Conservation (phyloP, 2,329 filamentous ascomycete genomes). For the Aspergillus fischeri region DNA sequence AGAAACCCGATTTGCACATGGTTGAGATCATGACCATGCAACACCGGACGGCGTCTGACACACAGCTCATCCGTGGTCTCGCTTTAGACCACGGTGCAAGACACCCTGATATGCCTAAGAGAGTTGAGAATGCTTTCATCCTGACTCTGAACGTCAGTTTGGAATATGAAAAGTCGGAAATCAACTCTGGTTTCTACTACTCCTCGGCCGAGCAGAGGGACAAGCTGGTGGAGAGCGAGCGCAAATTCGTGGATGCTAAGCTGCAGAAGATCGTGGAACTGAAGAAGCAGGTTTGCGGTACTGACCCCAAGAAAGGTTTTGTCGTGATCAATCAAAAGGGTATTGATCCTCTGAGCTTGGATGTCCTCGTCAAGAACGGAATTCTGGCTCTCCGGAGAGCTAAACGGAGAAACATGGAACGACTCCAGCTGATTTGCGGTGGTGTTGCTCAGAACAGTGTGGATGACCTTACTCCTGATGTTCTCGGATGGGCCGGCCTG, state of each 20-base stretch:
- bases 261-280: slow-evolving; percentile 95
- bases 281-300: slow-evolving; percentile 95
- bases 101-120: slow-evolving; percentile 97
- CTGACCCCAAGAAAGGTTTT: slow-evolving; percentile 89
- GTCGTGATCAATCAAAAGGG: slow-evolving; percentile 99
- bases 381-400: slow-evolving; percentile 91
- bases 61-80: slow-evolving; percentile 87
- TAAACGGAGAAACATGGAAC: slow-evolving; percentile 99
- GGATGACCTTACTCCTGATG: slow-evolving; percentile 80
- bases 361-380: slow-evolving; percentile 95
- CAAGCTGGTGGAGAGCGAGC: slow-evolving; percentile 96
- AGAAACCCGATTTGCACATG: slow-evolving; percentile 97
- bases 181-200: slow-evolving; percentile 99
- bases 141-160: slow-evolving; percentile 93
- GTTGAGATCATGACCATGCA: slow-evolving; percentile 99
- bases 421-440: slow-evolving; percentile 89
- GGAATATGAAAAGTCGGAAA: slow-evolving; percentile 98
- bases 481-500: slow-evolving; percentile 90
- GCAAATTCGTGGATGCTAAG: slow-evolving; percentile 92
- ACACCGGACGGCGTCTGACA: slow-evolving; percentile 92
- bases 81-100: slow-evolving; percentile 92
- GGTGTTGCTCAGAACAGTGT: slow-evolving; percentile 93
- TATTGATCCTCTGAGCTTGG: slow-evolving; percentile 91
- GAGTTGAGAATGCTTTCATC: slow-evolving; percentile 91
- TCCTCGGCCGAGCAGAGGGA: slow-evolving; percentile 94